A percentile compares a stretch with the other conserved stretches of the same genome.
phyloP scores from a whole-genome alignment of 306 rosid genomes.

The Malus fusca region DNA sequence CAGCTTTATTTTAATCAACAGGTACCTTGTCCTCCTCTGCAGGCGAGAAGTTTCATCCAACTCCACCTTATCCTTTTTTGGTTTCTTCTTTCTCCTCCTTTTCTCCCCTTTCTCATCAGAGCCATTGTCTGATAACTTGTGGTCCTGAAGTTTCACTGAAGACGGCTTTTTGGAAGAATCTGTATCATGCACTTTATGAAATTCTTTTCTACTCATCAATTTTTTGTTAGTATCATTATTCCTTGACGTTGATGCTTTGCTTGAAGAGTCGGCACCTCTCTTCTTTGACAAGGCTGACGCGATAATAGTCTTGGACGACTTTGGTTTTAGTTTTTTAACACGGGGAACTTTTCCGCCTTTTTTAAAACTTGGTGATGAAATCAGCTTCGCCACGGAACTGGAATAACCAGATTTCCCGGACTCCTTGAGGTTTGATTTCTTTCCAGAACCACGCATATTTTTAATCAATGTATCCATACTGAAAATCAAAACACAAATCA shows the following conservation, averaged over 20 bases:
- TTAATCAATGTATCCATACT: slow-evolving; percentile 25
- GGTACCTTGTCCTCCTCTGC: slow-evolving; percentile 76
- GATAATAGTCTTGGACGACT: slow-evolving; percentile 28
- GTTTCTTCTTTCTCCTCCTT: slow-evolving; percentile 45
- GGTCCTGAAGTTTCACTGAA: slow-evolving; percentile 26
- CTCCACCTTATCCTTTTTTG: slow-evolving; percentile 34
- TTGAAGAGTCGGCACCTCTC: slow-evolving; percentile 21
- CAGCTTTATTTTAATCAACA: slow-evolving; percentile 65
- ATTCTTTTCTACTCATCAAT: slow-evolving; percentile 14
- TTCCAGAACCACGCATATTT: slow-evolving; percentile 47
- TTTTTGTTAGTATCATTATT: slow-evolving; percentile 29
- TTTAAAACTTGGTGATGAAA: slow-evolving; percentile 27
- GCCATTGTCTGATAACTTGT: slow-evolving; percentile 22
- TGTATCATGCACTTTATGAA: slow-evolving; percentile 15
- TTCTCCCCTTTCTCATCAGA: slow-evolving; percentile 22
- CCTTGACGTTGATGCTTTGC: slow-evolving; percentile 29
- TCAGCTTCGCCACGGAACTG: slow-evolving; percentile 26
- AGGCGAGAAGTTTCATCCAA: slow-evolving; percentile 72
- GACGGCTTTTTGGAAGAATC: slow-evolving; percentile 37
- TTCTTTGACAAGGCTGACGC: slow-evolving; percentile 34
- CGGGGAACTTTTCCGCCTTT: slow-evolving; percentile 27
- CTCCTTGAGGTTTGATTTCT: slow-evolving; percentile 31
- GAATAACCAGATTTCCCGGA: slow-evolving; percentile 35
- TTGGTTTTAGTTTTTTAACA: slow-evolving; percentile 36
- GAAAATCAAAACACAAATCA: slow-evolving; percentile 15